A percentile compares a stretch with the other conserved stretches of the same genome.
Evolutionary conservation across 228 moss, liverwort and hornwort genomes (phyloP).

Genomic region (Sphagnum magellanicum): DNA sequence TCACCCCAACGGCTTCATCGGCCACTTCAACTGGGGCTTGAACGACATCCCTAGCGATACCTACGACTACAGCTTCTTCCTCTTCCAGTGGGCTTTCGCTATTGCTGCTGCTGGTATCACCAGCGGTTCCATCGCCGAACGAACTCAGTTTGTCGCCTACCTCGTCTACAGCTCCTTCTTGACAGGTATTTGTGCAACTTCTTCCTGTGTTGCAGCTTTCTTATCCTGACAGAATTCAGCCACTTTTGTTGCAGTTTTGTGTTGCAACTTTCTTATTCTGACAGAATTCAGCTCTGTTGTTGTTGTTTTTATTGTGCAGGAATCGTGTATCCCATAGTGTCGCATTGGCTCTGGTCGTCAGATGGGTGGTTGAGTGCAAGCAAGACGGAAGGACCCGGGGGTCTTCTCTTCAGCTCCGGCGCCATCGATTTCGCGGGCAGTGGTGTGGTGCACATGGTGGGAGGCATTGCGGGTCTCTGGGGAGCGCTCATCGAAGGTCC

Average conservation of each 20-base stretch:
- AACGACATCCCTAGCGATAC: conserved; percentile 21
- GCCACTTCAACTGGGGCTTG: conserved; percentile 52
- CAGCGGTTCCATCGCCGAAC: conserved; percentile 68
- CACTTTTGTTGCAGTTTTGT: too few species aligned
- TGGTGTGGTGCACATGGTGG: conserved; percentile 81
- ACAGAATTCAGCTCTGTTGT: too few species aligned
- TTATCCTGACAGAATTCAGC: too few species aligned
- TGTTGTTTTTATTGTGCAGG: too few species aligned
- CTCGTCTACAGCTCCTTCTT: conserved; percentile 63
- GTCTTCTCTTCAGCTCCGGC: conserved; percentile 39
- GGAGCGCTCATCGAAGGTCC: conserved; percentile 72
- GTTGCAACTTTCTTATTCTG: too few species aligned
- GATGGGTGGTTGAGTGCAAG: conserved; percentile 52
- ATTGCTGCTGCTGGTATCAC: conserved; percentile 76
- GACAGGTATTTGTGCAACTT: conserved; percentile 17
- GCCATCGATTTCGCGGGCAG: conserved; percentile 77
- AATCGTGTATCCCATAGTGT: conserved; percentile 64
- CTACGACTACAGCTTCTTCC: conserved; percentile 62
- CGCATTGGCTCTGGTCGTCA: conserved; percentile 66
- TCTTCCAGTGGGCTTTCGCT: conserved; percentile 86
- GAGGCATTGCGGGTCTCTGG: conserved; percentile 67
- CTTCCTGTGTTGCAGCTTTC: too few species aligned
- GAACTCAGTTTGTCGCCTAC: conserved; percentile 73
- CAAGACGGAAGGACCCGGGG: conserved; percentile 6
- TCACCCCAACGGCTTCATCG: conserved; percentile 58